Conservation (phyloP, 2,329 filamentous ascomycete genomes). For the Beauveria sp. region DNA sequence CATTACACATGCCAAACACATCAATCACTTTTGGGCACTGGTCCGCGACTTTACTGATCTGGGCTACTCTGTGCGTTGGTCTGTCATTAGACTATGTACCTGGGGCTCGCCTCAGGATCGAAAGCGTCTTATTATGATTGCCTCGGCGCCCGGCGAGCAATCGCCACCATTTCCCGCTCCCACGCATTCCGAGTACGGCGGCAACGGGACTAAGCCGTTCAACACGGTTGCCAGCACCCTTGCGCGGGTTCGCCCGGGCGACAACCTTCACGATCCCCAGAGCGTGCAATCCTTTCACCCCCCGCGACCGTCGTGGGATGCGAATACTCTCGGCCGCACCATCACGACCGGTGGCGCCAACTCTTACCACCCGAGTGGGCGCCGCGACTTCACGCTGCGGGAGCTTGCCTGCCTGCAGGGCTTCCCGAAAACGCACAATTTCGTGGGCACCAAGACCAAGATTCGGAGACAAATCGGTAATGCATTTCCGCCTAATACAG, state of each 20-base stretch:
- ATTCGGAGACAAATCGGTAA: slow-evolving; percentile 67
- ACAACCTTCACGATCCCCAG: slow-evolving; percentile 34
- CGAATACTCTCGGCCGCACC: slow-evolving; percentile 42
- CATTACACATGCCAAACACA: slow-evolving; percentile 46
- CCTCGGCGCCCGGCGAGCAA: slow-evolving; percentile 58
- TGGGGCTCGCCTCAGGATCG: slow-evolving; percentile 45
- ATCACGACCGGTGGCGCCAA: slow-evolving; percentile 58
- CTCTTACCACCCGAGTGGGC: slow-evolving; percentile 59
- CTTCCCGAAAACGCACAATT: slow-evolving; percentile 56
- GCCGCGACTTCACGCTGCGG: slow-evolving; percentile 54
- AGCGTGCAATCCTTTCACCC: slow-evolving; percentile 21
- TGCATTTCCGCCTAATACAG: slow-evolving; percentile 61
- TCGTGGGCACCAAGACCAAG: slow-evolving; percentile 34
- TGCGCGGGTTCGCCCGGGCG: slow-evolving; percentile 26
- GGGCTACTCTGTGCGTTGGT: slow-evolving; percentile 67
- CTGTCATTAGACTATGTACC: slow-evolving; percentile 43
- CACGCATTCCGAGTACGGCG: slow-evolving; percentile 45
- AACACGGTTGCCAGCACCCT: slow-evolving; percentile 35
- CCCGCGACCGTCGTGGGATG: slow-evolving; percentile 33
- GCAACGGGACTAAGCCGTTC: slow-evolving; percentile 28
- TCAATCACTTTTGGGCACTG: slow-evolving; percentile 49
- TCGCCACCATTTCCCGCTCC: slow-evolving; percentile 58
- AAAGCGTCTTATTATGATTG: slow-evolving; percentile 49
- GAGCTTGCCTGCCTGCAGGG: slow-evolving; percentile 65
- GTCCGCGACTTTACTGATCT: slow-evolving; percentile 56